Evolutionary conservation across 257 asterid species (phyloP), one percentile per base, ranked within the genome.

Genomic region (Ilex asprella): DNA sequence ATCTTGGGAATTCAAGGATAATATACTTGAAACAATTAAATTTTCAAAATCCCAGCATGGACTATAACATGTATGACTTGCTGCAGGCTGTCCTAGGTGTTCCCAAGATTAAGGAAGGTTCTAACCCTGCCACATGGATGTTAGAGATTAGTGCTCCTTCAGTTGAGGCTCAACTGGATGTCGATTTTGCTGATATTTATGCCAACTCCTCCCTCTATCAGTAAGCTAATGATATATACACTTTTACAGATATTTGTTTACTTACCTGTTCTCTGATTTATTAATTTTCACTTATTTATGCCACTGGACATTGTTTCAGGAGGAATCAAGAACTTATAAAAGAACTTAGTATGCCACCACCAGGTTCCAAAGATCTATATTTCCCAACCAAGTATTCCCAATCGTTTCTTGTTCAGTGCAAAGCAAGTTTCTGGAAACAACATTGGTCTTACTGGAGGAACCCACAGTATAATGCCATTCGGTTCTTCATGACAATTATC

Each of bases 91-190:
- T 78, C 53, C 75, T 70, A 6, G 87, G 87, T 51, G 75, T 84
- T 50, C 73, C 80, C 11, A 78, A 70, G 73, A 84, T 81, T 7
- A 71, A 63, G 54, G 68, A 67, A 5, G 86, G 86, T 14, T 70
- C 66, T 39, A 80, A 80, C 64, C 86, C 90, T 53, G 84, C 91
- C 2, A 84, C 87, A 1, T 84, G 91, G 91, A 75, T 84, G 81
- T 70, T 84, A 66, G 87, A 84, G 6, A 49, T 81, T 52, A 78
- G 65, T 69, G 32, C 85, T 53, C 66, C 77, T 29, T 58, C 75
- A 55, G 63, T 71, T 39, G 91, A 81, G 62, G 61, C 59, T 41
- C 72, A 66, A 50, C 77, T 81, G 14, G 70, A 66, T 49, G 76
- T 84, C 16, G 83, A 81, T 60, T 81, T 78, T 75, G 78, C 85